Base-by-base conservation (phyloP, 257 asterid genomes). In the Osmanthus fragrans region DNA sequence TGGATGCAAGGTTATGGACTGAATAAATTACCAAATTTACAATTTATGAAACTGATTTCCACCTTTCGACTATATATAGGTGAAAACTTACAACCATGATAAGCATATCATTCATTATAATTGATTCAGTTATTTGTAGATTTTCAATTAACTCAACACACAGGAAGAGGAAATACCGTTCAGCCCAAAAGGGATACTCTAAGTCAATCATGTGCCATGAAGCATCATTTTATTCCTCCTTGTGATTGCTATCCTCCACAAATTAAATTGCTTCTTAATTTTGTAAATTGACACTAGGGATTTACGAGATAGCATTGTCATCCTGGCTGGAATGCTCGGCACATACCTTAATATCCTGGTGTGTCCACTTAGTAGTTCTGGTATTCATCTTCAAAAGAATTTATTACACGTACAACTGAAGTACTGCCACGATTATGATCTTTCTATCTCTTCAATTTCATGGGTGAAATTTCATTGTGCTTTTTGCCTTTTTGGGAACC, bases 301-400 rank as follows among this genome's bases (percentile, higher is more conserved):
- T 76, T 75, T 96, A 80, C 88, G 91, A 80, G 98, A 90, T 83
- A 86, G 92, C 93, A 81, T 87, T 29, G 21, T 85, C 81, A 77
- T 96, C 78, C 86, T 96, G 82, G 89, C 85, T 32, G 99, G 99
- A 83, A 96, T 96, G 99, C 87, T 90, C 73, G 86, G 80, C 77
- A 93, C 97, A 0, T 96, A 96, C 87, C 96, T 92, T 79, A 96
- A 90, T 86, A 95, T 96, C 82, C 85, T 96, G 97, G 99, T 95
- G 73, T 39, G 97, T 86, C 75, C 66, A 34, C 76, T 70, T 34
- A 47, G 16, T 72, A 10, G 65, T 72, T 67, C 40, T 67, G 32
- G 39, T 51, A 51, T 45, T 73, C 10, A 39, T 54, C 63, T 45
- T 72, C n/a, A 27, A 47, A 63, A 36, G 56, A 27, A 72, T 73